Conservation (phyloP, 345 rosid species). For the Salix udensis region DNA sequence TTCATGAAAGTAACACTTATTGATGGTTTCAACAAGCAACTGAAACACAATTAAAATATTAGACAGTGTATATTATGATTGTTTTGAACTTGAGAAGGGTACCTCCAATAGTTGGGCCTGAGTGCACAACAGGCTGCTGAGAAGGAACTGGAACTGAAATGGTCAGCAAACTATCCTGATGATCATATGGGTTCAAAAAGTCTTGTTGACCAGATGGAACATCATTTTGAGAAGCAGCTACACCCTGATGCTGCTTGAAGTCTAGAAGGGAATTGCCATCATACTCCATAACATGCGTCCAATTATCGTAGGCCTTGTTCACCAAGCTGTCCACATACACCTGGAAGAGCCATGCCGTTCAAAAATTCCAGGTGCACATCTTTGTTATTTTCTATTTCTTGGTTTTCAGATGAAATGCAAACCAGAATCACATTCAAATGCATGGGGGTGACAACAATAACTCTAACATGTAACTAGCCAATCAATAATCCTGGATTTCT, state of each 20-base stretch:
- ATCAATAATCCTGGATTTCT: background rate
- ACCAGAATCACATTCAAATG: background rate
- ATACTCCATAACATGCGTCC: slow-evolving; percentile 29
- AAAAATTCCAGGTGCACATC: background rate
- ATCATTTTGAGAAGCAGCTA: slow-evolving; percentile 2
- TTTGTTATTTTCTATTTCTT: background rate
- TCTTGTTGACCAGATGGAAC: slow-evolving; percentile 11
- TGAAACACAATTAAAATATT: no score
- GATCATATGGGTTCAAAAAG: slow-evolving; percentile 28
- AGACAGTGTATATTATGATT: background rate
- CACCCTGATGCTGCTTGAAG: slow-evolving; percentile 14
- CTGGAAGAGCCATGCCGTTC: background rate
- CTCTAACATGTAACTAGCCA: background rate
- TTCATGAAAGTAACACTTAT: no score
- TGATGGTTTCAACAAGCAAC: no score
- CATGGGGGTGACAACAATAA: background rate
- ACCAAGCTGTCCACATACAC: slow-evolving; percentile 24
- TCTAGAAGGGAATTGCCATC: slow-evolving; percentile 22
- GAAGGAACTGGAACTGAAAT: slow-evolving; percentile 44
- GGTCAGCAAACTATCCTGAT: slow-evolving; percentile 33
- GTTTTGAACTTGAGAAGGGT: background rate
- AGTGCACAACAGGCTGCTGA: slow-evolving; percentile 49
- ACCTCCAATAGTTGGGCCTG: slow-evolving; percentile 59
- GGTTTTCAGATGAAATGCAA: background rate
- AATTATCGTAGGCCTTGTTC: slow-evolving; percentile 24